Base-by-base conservation (phyloP, 164 flowering plant species). In the Berberis thunbergii region DNA sequence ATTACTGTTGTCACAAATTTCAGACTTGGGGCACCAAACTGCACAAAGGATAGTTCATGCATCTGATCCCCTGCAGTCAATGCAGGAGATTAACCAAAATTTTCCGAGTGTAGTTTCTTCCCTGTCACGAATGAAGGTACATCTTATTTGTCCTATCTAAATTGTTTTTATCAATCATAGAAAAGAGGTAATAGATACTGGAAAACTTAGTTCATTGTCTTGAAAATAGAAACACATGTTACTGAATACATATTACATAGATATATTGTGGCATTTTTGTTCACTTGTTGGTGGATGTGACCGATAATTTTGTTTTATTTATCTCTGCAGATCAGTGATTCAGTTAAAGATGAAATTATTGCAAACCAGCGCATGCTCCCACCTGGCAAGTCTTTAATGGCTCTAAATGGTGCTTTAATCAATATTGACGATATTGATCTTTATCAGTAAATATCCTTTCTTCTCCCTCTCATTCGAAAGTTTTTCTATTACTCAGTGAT, bases 1-100 rank as follows among this genome's bases (percentile, higher is more conserved):
- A 57, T 57, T 57, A 6, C 40, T 54, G 2, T 54, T 46, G 4
- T 46, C 49, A 46, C 26, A 46, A 10, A 56, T 13, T 50, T 69
- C 89, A 95, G 97, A 95, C 84, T 76, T 95, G 52, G 99, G 99
- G 60, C 97, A 95, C 74, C 99, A 95, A 81, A 88, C 97, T 71
- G 96, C 89, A 45, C 97, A 95, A 71, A 83, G 89, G 72, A 91
- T 95, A 62, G 86, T 95, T 41, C 96, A 89, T 66, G 96, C 99
- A 44, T 82, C 93, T 72, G 96, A 95, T 75, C 97, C 97, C 64
- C 67, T 95, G 78, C 97, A 86, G 71, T 78, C 92, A 68, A 91
- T 95, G 99, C 94, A 82, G 75, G 96, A 91, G 79, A 88, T 95
- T 60, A 95, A 76, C 76, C 97, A 91, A 72, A 91, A 91, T 70